Evolutionary conservation across 1,284 basidiomycete species (phyloP), one percentile per base, ranked within the genome.

Genomic region (Termitomyces sp.): DNA sequence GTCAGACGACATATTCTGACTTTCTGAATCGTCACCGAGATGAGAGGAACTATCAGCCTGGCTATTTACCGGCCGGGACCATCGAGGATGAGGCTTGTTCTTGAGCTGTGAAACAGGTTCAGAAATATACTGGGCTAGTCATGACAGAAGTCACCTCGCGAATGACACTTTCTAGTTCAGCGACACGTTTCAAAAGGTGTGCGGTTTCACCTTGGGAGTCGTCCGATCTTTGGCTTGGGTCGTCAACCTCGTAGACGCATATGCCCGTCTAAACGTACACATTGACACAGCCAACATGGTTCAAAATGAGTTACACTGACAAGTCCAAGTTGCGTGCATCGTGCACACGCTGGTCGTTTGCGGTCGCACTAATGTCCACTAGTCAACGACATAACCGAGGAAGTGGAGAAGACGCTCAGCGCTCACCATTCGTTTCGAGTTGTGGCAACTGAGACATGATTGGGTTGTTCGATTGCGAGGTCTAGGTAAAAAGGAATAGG

Each of bases 171-270:
- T 93, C 90, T 2, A 93, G 75, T 62, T 93, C 89, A 7, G 88
- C 88, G 30, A 92, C 84, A 38, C 89, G 81, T 54, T 82, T 81
- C 50, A 87, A 78, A 30, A 92, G 73, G 37, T 84, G 76, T 38
- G 80, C 76, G 37, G 77, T 77, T 64, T 91, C 89, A 53, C 86
- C 84, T 56, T 76, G 74, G n/a, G 62, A 60, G 49, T 2, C 21
- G 5, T 74, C 70, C 11, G 63, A 60, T 72, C 75, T 69, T 72
- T 83, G 74, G 66, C 72, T 81, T 7, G 84, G 83, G 63, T 91
- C 87, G 63, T 91, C 89, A 3, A 91, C 82, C 66, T 92, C 88
- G 61, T 91, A 92, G 9, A 91, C 84, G 65, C 89, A 92, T 2
- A 89, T 75, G 1, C 88, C 88, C 26, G 88, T 91, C 84, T 89